Percentiles rank a stretch among this genome's conserved stretches.
These are phyloP conservation scores for Beauveria sp. DNA, from an alignment of 2,329 filamentous ascomycete species.

Conservation along the genomic window DNA sequence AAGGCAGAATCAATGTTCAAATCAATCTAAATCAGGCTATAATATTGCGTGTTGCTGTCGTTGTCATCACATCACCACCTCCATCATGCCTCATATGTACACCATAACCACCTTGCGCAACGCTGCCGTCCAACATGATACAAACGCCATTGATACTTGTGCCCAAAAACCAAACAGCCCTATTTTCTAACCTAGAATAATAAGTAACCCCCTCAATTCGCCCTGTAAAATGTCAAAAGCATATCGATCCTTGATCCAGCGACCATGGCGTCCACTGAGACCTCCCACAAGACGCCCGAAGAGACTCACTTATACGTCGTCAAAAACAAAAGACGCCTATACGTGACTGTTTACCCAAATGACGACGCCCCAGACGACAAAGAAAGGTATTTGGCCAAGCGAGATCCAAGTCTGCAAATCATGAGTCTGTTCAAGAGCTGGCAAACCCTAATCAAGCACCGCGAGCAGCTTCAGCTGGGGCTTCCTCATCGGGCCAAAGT, in stretches of 20 bases:
- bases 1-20: neutral
- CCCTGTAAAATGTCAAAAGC: neutral
- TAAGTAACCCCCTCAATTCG: neutral
- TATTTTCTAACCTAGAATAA: neutral
- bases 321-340: slow-evolving; percentile 3
- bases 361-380: slow-evolving; percentile 3
- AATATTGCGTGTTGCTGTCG: neutral
- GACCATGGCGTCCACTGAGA: neutral
- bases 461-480: slow-evolving; percentile 9
- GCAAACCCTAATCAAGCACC: neutral
- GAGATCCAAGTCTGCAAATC: neutral
- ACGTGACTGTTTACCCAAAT: slow-evolving; percentile 4
- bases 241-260: neutral
- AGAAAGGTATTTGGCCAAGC: neutral
- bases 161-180: neutral
- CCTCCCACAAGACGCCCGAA: neutral
- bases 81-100: neutral
- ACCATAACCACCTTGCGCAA: neutral
- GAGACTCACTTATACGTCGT: slow-evolving; percentile 3
- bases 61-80: neutral
- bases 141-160: neutral
- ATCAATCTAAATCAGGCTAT: neutral
- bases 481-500: slow-evolving; percentile 9
- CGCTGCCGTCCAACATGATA: neutral
- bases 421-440: neutral